Conservation (phyloP, 2,329 filamentous ascomycete genomes). For the Fusarium poae region DNA sequence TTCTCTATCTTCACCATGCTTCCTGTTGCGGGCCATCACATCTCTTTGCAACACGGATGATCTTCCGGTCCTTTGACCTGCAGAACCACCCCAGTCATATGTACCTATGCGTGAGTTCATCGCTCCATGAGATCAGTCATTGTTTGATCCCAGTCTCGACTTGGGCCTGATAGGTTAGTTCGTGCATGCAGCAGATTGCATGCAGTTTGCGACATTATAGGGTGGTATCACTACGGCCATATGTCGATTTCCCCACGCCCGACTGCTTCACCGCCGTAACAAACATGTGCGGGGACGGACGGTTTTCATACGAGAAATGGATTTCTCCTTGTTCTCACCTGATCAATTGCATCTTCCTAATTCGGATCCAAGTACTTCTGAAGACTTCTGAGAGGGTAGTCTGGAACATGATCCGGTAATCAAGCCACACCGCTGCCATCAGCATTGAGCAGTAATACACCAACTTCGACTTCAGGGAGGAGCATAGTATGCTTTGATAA, state of each 20-base stretch:
- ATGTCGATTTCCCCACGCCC: constrained; percentile 31
- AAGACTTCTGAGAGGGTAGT: constrained; percentile 12
- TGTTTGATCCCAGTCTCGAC: constrained; percentile 28
- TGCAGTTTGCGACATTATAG: constrained; percentile 36
- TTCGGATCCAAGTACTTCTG: constrained; percentile 23
- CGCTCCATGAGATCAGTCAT: constrained; percentile 23
- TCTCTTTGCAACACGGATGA: constrained; percentile 25
- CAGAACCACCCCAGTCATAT: constrained; percentile 34
- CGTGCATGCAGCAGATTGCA: constrained; percentile 21
- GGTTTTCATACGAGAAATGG: constrained; percentile 24
- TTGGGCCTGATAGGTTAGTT: constrained; percentile 27
- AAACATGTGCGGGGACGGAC: constrained; percentile 29
- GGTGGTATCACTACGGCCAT: constrained; percentile 43
- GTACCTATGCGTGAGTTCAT: constrained; percentile 36
- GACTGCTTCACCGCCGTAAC: constrained; percentile 38
- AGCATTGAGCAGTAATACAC: constrained; percentile 5
- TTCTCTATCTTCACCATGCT: constrained; percentile 30
- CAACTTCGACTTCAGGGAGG: not conserved
- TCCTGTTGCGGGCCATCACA: constrained; percentile 18
- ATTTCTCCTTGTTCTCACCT: constrained; percentile 34
- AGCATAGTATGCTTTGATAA: not conserved
- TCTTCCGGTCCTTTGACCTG: constrained; percentile 31
- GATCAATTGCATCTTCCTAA: constrained; percentile 32
- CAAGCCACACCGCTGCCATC: constrained; percentile 36
- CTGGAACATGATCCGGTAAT: constrained; percentile 23